Base-by-base conservation (phyloP, 2,329 filamentous ascomycete species). In the Cryphonectria carpinicola region DNA sequence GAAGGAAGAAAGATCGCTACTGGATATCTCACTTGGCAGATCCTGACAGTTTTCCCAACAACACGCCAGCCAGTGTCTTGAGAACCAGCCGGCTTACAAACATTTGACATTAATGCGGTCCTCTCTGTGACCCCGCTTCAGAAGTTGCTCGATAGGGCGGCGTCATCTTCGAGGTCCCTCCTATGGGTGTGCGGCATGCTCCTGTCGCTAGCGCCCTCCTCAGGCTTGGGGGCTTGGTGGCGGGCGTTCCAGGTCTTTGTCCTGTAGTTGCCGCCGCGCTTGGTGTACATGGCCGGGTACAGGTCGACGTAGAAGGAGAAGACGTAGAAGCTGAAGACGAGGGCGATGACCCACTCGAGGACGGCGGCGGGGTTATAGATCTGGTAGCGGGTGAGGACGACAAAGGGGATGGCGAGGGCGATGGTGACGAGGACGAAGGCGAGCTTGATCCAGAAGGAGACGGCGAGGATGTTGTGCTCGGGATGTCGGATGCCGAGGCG, bases 301-400 rank as follows among this genome's bases (percentile, higher is more conserved):
- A 99, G 89, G 82, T 99, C 95, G 78, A 98, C 86, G 77, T 92
- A 87, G 84, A 97, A 98, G 72, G 92, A 94, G 73, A 95, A 87
- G 72, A 97, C 86, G 82, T 97, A 98, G 78, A 95, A 92, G 67
- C 92, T 93, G 82, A 95, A 98, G 78, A 97, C 85, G 77, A 97
- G 90, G 43, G 94, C 89, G 74, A 98, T 89, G 72, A 89, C 78
- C 89, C 89, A 91, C 82, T 98, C 95, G 43, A 98, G 80, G 67
- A 97, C 83, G 7, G 94, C 96, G 54, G 91, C 93, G 1, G 83
- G 81, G 80, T 96, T 91, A n/a, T 67, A 60, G 28, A 84, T 77
- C 11, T 81, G 71, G 4, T 79, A 81, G 54, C 82, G 84, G 49
- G 84, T 86, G 69, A 84, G 84, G 4, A 89, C 84, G 32, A 85